Percentiles rank a stretch among this genome's conserved stretches.
These are phyloP conservation scores for Boechera retrofracta DNA, from an alignment of 345 rosid species.

Conservation along the genomic window DNA sequence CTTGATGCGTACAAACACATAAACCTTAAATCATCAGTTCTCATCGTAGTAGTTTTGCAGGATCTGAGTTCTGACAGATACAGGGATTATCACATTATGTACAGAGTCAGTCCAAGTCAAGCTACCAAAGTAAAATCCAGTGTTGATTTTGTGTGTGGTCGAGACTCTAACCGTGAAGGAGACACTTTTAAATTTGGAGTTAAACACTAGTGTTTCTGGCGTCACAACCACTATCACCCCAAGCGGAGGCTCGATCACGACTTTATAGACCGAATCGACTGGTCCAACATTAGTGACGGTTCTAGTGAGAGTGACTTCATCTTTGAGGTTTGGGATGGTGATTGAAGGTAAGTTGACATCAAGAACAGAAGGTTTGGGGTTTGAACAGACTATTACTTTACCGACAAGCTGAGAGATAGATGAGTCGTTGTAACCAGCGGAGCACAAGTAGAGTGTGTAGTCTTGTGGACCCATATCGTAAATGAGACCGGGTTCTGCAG, in stretches of 20 bases:
- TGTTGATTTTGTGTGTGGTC: conserved; percentile 40
- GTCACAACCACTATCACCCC: conserved; percentile 35
- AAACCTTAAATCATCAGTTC: not conserved
- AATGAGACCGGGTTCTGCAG: conserved; percentile 59
- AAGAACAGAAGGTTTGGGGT: conserved; percentile 17
- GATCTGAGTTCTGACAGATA: conserved; percentile 48
- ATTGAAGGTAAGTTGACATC: conserved; percentile 58
- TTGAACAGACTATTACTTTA: conserved; percentile 36
- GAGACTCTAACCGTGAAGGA: conserved; percentile 40
- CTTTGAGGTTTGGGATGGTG: conserved; percentile 38
- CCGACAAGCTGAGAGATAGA: conserved; percentile 57
- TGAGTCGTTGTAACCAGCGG: conserved; percentile 52
- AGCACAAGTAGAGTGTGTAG: conserved; percentile 56
- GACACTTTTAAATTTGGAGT: conserved; percentile 23
- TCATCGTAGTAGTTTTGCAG: conserved; percentile 11
- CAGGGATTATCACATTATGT: conserved; percentile 45
- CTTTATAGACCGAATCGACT: conserved; percentile 41
- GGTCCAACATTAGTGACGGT: conserved; percentile 55
- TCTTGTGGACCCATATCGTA: conserved; percentile 55
- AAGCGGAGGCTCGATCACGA: conserved; percentile 40
- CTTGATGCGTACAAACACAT: not conserved
- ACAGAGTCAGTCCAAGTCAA: conserved; percentile 44
- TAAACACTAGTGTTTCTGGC: conserved; percentile 42
- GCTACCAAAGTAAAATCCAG: conserved; percentile 53
- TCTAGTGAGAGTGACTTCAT: conserved; percentile 39